Evolutionary conservation across 2,329 filamentous ascomycete genomes (phyloP), one percentile per base, ranked within the genome.

Genomic region (Aspergillus jensenii): DNA sequence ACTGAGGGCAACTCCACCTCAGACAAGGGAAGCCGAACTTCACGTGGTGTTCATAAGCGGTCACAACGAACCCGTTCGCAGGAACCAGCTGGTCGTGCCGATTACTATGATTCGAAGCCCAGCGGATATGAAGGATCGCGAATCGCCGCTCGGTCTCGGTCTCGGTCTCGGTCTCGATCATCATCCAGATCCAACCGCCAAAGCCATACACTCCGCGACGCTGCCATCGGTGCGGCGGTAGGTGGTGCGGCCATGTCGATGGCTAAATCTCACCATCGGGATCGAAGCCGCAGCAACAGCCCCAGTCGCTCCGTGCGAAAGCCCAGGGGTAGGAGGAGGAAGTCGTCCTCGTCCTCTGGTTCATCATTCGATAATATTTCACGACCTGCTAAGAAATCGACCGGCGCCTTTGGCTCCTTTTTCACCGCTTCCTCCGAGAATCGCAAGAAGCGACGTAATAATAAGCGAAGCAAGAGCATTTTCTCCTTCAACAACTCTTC

Each of bases 311-410:
- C 77, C 6, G 71, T 72, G 6, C 69, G 67, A 17, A 73, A 70
- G 47, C 39, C 54, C 8, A 70, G 68, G 40, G 62, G 56, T 52
- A 68, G 63, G 61, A 76, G 71, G 59, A 71, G 65, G n/a, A 82
- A 79, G 21, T 83, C 79, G 56, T 85, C 80, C 37, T 82, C 79
- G 21, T 84, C 79, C 56, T 85, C 80, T 39, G 82, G 82, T 15
- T 82, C 81, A 15, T 88, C 86, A 2, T 79, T 87, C 56, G 74
- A 90, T 54, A 87, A 91, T 66, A 87, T 91, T 52, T 89, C 88
- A 49, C 81, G 81, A 40, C 76, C 79, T 47, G 79, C 80, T 52
- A 79, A 76, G 58, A 76, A 74, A 41, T 78, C 78, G 6, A 76
- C 80, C 55, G 75, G 78, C 59, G 84, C 86, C 40, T 76, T 91